Conservation (phyloP, 164 flowering plant genomes). For the Brasenia schreberi region DNA sequence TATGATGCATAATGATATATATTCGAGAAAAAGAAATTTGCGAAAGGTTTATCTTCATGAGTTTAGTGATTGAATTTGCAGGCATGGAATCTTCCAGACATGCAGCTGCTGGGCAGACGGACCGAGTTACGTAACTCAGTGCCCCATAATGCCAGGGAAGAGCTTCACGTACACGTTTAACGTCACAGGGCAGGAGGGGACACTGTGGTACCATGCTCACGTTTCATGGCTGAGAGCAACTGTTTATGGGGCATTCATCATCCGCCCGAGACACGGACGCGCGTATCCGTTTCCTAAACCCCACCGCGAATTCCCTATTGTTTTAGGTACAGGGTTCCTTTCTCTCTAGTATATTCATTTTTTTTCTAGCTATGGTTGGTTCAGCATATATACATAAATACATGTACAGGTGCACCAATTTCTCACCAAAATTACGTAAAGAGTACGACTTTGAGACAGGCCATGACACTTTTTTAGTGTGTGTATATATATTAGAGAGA, state of each 20-base stretch:
- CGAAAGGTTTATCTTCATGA: no score
- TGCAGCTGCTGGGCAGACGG: constrained; percentile 20
- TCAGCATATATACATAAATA: constrained; percentile 1
- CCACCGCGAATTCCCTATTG: constrained; percentile 15
- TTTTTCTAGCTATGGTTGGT: background rate
- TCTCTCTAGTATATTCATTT: background rate
- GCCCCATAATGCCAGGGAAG: constrained; percentile 18
- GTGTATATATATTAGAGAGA: no score
- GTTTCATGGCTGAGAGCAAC: constrained; percentile 15
- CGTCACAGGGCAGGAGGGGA: constrained; percentile 22
- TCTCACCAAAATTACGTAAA: no score
- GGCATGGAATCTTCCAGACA: constrained; percentile 24
- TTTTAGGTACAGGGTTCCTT: constrained; percentile 12
- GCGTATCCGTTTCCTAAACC: constrained; percentile 17
- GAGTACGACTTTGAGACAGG: no score
- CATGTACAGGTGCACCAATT: background rate
- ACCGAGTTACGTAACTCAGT: constrained; percentile 19
- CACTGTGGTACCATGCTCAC: constrained; percentile 28
- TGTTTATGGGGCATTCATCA: constrained; percentile 19
- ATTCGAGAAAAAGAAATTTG: no score
- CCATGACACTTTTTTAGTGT: no score
- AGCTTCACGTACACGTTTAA: constrained; percentile 18
- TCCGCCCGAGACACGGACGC: constrained; percentile 12
- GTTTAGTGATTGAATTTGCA: constrained; percentile 2
- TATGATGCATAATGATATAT: no score